A percentile compares a stretch with the other conserved stretches of the same genome.
Evolutionary conservation across 805 yeast genomes (phyloP).

Genomic region (Kodamaea neixiangensis): DNA sequence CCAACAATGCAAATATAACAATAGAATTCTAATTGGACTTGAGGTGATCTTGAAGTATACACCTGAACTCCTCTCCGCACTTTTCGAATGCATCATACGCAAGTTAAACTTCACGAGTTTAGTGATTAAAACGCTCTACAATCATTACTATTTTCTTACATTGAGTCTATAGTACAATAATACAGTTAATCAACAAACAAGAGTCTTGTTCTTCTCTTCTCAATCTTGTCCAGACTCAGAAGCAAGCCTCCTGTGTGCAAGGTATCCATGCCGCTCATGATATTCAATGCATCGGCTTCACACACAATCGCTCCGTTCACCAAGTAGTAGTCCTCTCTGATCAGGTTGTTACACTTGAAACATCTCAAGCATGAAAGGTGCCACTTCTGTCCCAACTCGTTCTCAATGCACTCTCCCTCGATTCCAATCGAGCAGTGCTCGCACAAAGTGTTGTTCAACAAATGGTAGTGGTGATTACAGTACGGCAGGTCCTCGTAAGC

Average conservation of each 20-base stretch:
- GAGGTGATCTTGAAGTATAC: no score
- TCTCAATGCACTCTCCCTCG: conserved; percentile 89
- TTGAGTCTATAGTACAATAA: background rate
- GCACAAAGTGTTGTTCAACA: conserved; percentile 74
- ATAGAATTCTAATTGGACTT: no score
- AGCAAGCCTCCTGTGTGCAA: conserved; percentile 26
- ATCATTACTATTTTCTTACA: background rate
- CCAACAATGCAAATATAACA: no score
- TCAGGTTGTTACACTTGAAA: conserved; percentile 52
- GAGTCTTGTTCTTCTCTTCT: conserved; percentile 45
- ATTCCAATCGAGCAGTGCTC: conserved; percentile 70
- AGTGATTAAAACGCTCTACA: background rate
- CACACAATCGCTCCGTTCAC: conserved; percentile 52
- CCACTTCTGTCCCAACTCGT: conserved; percentile 68
- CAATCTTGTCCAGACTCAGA: conserved; percentile 35
- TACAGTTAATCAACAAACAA: conserved; percentile 32
- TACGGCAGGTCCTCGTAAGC: conserved; percentile 78
- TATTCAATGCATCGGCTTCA: conserved; percentile 44
- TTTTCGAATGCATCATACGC: no score
- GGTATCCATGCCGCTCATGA: conserved; percentile 26
- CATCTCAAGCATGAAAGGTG: conserved; percentile 77
- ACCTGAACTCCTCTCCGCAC: no score
- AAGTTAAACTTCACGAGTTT: no score
- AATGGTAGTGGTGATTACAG: conserved; percentile 78
- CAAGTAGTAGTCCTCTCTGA: conserved; percentile 56